phyloP scores from a whole-genome alignment of 305 asterid genomes.

The Fraxinus sp. region DNA sequence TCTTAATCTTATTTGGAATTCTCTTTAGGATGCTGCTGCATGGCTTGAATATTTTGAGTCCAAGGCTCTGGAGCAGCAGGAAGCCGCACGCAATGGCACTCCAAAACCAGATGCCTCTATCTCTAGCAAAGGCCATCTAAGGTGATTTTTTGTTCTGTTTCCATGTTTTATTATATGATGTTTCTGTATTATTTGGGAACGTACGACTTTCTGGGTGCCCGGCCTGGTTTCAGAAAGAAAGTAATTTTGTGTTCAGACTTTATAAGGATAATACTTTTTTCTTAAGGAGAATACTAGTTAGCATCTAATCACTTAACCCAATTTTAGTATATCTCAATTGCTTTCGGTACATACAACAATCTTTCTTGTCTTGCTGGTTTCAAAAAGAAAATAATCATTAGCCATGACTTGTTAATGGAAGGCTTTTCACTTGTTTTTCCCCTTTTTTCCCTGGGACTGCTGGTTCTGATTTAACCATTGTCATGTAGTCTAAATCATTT shows the following conservation, averaged over 20 bases:
- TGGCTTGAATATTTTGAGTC: constrained; percentile 97
- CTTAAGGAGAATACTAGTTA: neutral
- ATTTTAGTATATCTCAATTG: neutral
- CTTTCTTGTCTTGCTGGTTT: neutral
- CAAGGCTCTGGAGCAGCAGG: constrained; percentile 95
- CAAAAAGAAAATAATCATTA: neutral
- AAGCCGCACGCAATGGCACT: constrained; percentile 90
- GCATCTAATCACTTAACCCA: neutral
- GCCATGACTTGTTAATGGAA: neutral
- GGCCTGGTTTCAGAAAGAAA: neutral
- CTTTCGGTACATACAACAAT: neutral
- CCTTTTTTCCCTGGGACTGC: neutral
- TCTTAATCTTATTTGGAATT: constrained; percentile 29
- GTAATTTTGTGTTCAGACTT: neutral
- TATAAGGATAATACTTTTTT: neutral
- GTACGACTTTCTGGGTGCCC: neutral
- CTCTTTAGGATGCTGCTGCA: constrained; percentile 86
- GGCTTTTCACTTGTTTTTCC: neutral
- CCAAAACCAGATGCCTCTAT: constrained; percentile 96
- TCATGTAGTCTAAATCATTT: neutral
- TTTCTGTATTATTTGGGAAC: constrained; percentile 11
- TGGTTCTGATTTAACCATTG: neutral
- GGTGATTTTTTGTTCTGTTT: constrained; percentile 35
- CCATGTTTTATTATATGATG: neutral
- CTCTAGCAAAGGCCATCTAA: constrained; percentile 91